Evolutionary conservation across 2,329 filamentous ascomycete species (phyloP).

Genomic region (Coccinonectria pachysandricola): DNA sequence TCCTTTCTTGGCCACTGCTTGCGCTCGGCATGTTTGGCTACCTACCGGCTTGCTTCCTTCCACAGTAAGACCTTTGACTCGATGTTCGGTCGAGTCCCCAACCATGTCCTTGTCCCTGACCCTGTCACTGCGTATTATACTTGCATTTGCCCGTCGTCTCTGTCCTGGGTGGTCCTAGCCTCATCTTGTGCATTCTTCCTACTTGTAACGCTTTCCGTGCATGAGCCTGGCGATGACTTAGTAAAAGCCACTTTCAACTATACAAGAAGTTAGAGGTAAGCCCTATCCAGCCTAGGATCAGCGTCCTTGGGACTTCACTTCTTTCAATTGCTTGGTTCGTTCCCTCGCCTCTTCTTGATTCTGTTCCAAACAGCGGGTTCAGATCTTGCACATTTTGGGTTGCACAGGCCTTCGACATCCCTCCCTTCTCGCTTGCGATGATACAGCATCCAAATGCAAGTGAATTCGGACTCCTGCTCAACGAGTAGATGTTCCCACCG

Average conservation of each 20-base stretch:
- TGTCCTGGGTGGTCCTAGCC: constrained; percentile 4
- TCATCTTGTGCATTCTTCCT: no score
- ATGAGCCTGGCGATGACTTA: no score
- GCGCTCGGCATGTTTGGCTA: constrained; percentile 17
- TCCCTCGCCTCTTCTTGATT: constrained; percentile 23
- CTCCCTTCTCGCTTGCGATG: constrained; percentile 18
- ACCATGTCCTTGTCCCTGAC: constrained; percentile 1
- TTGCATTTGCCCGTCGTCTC: no score
- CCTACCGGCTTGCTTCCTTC: constrained; percentile 10
- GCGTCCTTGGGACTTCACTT: constrained; percentile 10
- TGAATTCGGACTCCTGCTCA: constrained; percentile 10
- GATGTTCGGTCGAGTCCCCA: neutral
- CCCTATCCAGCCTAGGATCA: no score
- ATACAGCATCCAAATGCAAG: constrained; percentile 10
- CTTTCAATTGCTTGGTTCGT: constrained; percentile 14
- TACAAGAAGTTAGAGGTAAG: no score
- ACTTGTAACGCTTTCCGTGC: no score
- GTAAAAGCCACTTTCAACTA: no score
- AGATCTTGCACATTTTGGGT: constrained; percentile 27
- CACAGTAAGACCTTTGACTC: no score
- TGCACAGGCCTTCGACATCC: constrained; percentile 23
- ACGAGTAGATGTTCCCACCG: constrained; percentile 12
- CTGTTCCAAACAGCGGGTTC: constrained; percentile 27
- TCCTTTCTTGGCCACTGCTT: no score
- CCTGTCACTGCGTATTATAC: no score